Conservation (phyloP, 495 filamentous ascomycete species). For the Astrothelium subdiscretum region DNA sequence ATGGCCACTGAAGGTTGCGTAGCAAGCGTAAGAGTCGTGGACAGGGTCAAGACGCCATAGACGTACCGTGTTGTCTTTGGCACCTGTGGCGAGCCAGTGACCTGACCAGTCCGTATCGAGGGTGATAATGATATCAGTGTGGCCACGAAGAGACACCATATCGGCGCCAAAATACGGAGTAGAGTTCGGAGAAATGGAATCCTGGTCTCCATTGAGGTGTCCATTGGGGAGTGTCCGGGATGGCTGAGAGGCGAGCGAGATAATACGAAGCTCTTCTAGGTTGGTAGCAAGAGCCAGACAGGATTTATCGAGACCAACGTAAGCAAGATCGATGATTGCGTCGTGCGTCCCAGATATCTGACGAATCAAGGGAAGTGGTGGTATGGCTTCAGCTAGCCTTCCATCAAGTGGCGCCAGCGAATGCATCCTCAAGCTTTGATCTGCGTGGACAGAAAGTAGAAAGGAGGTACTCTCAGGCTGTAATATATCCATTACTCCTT, state of each 20-base stretch:
- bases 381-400: constrained; percentile 7
- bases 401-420: constrained; percentile 31
- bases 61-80: constrained; percentile 90
- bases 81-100: constrained; percentile 88
- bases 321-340: constrained; percentile 88
- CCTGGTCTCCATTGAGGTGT: neutral
- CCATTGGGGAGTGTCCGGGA: neutral
- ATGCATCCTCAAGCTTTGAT: constrained; percentile 74
- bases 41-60: constrained; percentile 81
- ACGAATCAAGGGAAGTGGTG: constrained; percentile 43
- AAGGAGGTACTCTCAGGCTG: constrained; percentile 48
- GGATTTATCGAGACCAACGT: constrained; percentile 65
- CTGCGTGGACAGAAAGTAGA: constrained; percentile 73
- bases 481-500: constrained; percentile 63
- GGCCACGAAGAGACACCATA: constrained; percentile 70
- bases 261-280: constrained; percentile 79
- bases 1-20: constrained; percentile 75
- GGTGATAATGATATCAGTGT: constrained; percentile 91
- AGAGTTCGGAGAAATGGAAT: no score
- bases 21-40: constrained; percentile 62
- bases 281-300: constrained; percentile 88
- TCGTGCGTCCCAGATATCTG: constrained; percentile 93
- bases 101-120: constrained; percentile 93
- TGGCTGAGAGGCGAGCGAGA: constrained; percentile 42
- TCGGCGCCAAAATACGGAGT: constrained; percentile 73